A percentile compares a stretch with the other conserved stretches of the same genome.
Conservation (phyloP, 768 basidiomycete genomes). For the Lentinula lateritia region DNA sequence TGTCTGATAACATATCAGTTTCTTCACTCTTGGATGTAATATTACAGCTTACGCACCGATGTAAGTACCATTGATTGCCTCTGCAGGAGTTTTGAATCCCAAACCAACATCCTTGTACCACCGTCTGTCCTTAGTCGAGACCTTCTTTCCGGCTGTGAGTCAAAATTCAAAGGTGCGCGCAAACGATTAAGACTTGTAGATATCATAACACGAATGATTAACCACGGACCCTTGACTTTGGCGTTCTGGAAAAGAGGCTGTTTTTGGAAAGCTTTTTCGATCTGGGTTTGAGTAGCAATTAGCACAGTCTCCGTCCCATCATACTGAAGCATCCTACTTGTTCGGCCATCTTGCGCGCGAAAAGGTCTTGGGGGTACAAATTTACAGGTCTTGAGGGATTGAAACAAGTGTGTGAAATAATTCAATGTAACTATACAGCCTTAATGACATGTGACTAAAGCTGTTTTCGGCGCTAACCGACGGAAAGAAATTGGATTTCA, state of each 20-base stretch:
- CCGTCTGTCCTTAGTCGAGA: slow-evolving; percentile 90
- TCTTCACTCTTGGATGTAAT: neutral
- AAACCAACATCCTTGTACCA: slow-evolving; percentile 99
- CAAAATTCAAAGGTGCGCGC: neutral
- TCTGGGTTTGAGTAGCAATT: slow-evolving; percentile 36
- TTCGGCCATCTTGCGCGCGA: slow-evolving; percentile 55
- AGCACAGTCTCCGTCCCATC: neutral
- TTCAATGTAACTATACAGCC: neutral
- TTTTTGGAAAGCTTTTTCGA: slow-evolving; percentile 98
- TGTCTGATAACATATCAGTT: slow-evolving; percentile 52
- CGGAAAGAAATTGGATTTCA: too few relatives aligned
- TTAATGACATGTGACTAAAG: neutral
- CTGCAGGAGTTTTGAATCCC: slow-evolving; percentile 93
- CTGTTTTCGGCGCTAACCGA: neutral
- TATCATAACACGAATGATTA: neutral
- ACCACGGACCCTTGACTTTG: slow-evolving; percentile 80
- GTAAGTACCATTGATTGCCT: slow-evolving; percentile 95
- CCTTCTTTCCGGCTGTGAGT: slow-evolving; percentile 74
- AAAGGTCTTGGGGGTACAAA: slow-evolving; percentile 27
- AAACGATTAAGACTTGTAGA: neutral
- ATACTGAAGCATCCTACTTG: slow-evolving; percentile 35
- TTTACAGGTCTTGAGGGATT: neutral
- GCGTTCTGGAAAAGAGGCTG: slow-evolving; percentile 97
- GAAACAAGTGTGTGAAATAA: neutral
- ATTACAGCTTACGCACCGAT: slow-evolving; percentile 60